Evolutionary conservation across 1,284 basidiomycete genomes (phyloP), one percentile per base, ranked within the genome.

Genomic region (Omphalotus olearius): DNA sequence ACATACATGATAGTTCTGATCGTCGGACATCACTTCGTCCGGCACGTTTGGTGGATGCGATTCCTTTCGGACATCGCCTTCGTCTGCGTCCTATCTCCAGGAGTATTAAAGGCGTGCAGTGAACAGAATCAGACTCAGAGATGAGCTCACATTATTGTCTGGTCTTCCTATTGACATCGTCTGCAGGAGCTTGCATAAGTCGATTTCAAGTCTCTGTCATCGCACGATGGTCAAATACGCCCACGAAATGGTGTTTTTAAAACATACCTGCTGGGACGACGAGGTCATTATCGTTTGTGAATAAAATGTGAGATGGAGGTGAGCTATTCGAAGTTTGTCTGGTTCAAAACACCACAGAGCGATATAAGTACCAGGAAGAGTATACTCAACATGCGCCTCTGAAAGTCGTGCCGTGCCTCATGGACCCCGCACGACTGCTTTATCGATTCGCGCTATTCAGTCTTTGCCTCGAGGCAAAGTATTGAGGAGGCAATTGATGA

Each of bases 131-230:
- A 33, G 13, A 71, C 68, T 63, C 64, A 61, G 38, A 57, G 53
- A 50, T 58, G 11, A 61, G 45, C 64, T 55, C 26, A 70, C 68
- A 60, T 66, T 66, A 56, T 58, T 56, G 25, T 63, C 62, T 16
- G 50, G 56, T 54, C 68, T 62, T 35, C 68, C 68, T 14, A 79
- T 64, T 42, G 69, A 73, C 71, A 81, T 71, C n/a, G 71, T 69
- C 42, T 74, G 69, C 36, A 80, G 55, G 0, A 80, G 64, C 47
- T 70, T 66, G 58, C 79, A 80, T 14, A 80, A 64, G 61, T 80
- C 75, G 28, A 43, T 43, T 26, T 38, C 17, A 37, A 35, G 36
- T 16, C 43, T 16, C 44, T 52, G 38, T 20, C 28, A 20, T 42
- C 28, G 20, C n/a, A 38, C 23, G 36, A 16, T 26, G 13, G 13